phyloP scores from a whole-genome alignment of 2,329 filamentous ascomycete genomes.

The Venturia nashicola region DNA sequence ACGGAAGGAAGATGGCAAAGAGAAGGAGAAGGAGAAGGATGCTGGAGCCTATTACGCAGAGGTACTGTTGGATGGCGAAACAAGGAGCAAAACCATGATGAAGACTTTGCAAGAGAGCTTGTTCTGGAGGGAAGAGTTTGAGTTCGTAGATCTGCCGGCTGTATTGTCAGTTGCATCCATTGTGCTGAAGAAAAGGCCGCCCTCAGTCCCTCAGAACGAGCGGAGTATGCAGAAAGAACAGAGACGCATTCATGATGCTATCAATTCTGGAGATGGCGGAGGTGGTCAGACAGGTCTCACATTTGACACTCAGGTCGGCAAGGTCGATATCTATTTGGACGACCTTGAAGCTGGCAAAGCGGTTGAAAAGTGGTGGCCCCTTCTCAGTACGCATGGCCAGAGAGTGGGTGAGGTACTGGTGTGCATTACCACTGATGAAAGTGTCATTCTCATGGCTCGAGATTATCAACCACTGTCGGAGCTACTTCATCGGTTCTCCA shows the following conservation, averaged over 20 bases:
- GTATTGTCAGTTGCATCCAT: constrained; percentile 57
- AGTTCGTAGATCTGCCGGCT: constrained; percentile 62
- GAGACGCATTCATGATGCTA: constrained; percentile 27
- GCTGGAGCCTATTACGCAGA: constrained; percentile 67
- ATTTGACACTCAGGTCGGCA: constrained; percentile 45
- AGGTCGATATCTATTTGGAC: constrained; percentile 71
- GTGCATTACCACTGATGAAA: constrained; percentile 72
- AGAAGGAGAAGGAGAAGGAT: constrained; percentile 12
- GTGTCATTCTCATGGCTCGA: constrained; percentile 73
- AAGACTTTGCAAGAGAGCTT: constrained; percentile 61
- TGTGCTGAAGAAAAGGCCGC: constrained; percentile 51
- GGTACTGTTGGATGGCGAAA: constrained; percentile 67
- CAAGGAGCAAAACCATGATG: constrained; percentile 61
- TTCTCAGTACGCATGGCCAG: constrained; percentile 65
- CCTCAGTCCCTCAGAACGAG: constrained; percentile 15
- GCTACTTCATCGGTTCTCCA: constrained; percentile 72
- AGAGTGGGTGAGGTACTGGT: constrained; percentile 74
- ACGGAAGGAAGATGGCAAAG: constrained; percentile 2
- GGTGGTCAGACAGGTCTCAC: constrained; percentile 32
- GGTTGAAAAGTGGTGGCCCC: constrained; percentile 74
- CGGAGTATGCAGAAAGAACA: constrained; percentile 27
- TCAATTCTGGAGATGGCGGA: constrained; percentile 17
- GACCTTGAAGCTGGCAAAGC: constrained; percentile 67
- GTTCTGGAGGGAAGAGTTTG: constrained; percentile 73
- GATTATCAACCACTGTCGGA: constrained; percentile 79